Base-by-base conservation (phyloP, 176 grass and related monocot genomes). In the Oryza meridionalis region DNA sequence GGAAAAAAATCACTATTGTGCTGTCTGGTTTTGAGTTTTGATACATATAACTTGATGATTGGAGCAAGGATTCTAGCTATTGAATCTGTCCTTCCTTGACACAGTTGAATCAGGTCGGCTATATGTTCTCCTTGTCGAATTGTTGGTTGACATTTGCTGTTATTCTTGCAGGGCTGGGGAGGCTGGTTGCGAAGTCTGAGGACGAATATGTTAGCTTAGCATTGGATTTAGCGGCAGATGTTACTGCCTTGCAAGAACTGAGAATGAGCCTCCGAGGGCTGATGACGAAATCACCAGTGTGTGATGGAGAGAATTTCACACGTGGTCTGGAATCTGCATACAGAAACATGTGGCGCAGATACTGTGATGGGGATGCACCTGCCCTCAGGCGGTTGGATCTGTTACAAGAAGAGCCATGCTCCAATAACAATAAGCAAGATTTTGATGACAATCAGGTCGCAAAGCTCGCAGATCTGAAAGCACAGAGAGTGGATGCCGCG, bases 271-370 rank as follows among this genome's bases (percentile, higher is more conserved):
- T 99, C 32, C 90, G 96, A 49, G 96, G 92, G 21, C 83, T 90
- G 55, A 99, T 99, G 96, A 80, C 77, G 31, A 99, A 87, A 65
- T 99, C 96, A 24, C 85, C 96, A 17, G 80, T 99, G 12, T 99
- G 93, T 67, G 88, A 99, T 68, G 96, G 96, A 85, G 80, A 85
- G 22, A 89, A 76, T 63, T 99, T 99, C 78, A 81, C 87, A 78
- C 80, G 75, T 0, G 91, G 93, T 61, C 87, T 99, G 69, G 96
- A 99, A 91, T 95, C 93, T 77, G 84, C 91, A 43, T 99, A 96
- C 84, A 90, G 93, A 67, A 85, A 85, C 77, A 99, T 99, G 93
- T 99, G 96, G 96, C 84, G 32, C 53, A 91, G 89, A 62, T 99
- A 96, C 77, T 99, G 96, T 82, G 44, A 74, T 37, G 91, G 84